These are phyloP conservation scores for Colletotrichum sidae DNA, from an alignment of 2,329 filamentous ascomycete genomes.

Conservation along the genomic window DNA sequence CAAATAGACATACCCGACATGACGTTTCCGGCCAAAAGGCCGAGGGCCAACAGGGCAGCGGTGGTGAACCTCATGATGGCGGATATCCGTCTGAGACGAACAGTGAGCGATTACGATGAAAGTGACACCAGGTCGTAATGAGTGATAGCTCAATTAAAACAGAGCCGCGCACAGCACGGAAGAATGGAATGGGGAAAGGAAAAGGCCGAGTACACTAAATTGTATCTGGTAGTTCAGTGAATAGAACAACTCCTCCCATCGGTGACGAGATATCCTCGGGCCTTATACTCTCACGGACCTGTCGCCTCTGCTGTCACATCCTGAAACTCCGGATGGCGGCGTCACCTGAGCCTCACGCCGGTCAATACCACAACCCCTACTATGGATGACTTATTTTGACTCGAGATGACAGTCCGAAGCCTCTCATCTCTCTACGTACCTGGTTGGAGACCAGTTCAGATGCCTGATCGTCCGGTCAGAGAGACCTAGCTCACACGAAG, in stretches of 20 bases:
- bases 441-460: slow-evolving; percentile 30
- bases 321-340: slow-evolving; percentile 36
- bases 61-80: slow-evolving; percentile 32
- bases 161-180: slow-evolving; percentile 36
- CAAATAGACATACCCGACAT: slow-evolving; percentile 14
- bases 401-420: slow-evolving; percentile 32
- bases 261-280: neutral
- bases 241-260: neutral
- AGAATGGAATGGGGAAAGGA: slow-evolving; percentile 8
- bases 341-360: slow-evolving; percentile 15
- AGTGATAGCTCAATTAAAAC: slow-evolving; percentile 8
- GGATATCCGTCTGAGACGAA: neutral
- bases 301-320: slow-evolving; percentile 18
- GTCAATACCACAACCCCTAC: neutral
- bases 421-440: neutral
- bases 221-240: neutral
- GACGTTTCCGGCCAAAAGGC: slow-evolving; percentile 30
- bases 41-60: slow-evolving; percentile 21
- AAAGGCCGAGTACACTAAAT: neutral
- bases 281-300: slow-evolving; percentile 11
- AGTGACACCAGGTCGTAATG: slow-evolving; percentile 31
- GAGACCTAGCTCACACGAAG: slow-evolving; percentile 26
- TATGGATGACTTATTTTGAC: slow-evolving; percentile 24
- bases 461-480: slow-evolving; percentile 35
- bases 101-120: slow-evolving; percentile 4